Percentiles rank a stretch among this genome's conserved stretches.
These are phyloP conservation scores for Phlyctochytrium planicorne DNA, from an alignment of 192 early-diverging fungal species.

Conservation along the genomic window DNA sequence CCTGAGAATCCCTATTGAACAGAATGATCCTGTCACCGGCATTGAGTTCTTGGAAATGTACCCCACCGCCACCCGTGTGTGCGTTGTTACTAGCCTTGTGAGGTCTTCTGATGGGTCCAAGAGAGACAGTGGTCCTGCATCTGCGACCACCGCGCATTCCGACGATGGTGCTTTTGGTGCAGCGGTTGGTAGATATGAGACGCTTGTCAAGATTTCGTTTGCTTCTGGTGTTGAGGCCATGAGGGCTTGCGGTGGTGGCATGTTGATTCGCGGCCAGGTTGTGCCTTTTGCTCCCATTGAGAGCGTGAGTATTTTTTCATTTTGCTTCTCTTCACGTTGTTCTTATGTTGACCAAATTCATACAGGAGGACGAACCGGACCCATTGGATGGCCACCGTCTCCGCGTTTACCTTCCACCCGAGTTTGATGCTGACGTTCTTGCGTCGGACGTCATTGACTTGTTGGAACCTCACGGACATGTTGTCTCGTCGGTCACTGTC, in stretches of 20 bases:
- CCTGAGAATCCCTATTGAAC: neutral
- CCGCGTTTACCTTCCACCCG: constrained; percentile 3
- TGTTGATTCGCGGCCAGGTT: constrained; percentile 10
- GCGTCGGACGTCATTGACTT: constrained; percentile 4
- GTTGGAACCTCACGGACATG: neutral
- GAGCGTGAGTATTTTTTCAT: neutral
- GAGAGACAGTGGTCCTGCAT: neutral
- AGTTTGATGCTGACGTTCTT: constrained; percentile 6
- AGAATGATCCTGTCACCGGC: neutral
- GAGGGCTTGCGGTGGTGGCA: neutral
- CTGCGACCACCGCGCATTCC: neutral
- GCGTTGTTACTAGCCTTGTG: neutral
- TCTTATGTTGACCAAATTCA: neutral
- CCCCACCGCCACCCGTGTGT: constrained; percentile 1
- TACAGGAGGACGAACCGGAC: neutral
- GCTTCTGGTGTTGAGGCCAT: neutral
- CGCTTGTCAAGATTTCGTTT: neutral
- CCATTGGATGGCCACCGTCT: neutral
- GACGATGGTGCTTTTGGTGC: neutral
- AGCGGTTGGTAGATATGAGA: neutral
- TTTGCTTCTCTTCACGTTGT: neutral
- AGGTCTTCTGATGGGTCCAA: neutral
- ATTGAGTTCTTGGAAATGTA: neutral
- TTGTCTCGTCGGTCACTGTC: neutral
- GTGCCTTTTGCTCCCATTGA: neutral